phyloP scores from a whole-genome alignment of 2,329 filamentous ascomycete genomes.

The Sarocladiaceae sp. region DNA sequence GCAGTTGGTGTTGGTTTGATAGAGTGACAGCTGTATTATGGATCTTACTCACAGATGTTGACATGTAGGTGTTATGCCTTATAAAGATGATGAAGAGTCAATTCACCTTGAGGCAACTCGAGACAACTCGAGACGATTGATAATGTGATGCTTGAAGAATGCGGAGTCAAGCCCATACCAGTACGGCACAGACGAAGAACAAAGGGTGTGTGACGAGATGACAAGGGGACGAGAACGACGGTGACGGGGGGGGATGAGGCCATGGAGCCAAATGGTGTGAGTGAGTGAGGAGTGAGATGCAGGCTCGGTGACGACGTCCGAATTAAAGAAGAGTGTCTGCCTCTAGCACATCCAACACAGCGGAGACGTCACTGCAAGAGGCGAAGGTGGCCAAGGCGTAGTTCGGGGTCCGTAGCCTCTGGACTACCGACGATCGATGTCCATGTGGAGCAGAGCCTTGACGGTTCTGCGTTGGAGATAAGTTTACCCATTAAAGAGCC shows the following conservation, averaged over 20 bases:
- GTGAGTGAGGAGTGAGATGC: conserved; percentile 3
- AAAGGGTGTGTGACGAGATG: background rate
- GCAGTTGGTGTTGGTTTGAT: too few relatives aligned
- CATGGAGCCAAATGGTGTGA: background rate
- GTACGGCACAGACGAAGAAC: too few relatives aligned
- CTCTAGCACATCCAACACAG: background rate
- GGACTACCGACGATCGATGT: conserved; percentile 5
- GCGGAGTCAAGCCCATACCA: too few relatives aligned
- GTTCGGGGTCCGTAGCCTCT: background rate
- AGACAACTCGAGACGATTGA: too few relatives aligned
- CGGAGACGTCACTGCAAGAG: conserved; percentile 1
- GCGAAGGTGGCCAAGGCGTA: background rate
- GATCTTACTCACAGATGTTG: too few relatives aligned
- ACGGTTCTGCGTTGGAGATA: background rate
- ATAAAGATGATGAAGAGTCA: too few relatives aligned
- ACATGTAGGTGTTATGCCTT: too few relatives aligned
- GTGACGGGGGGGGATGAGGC: background rate
- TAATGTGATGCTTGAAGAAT: too few relatives aligned
- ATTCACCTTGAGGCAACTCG: too few relatives aligned
- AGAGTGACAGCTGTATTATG: too few relatives aligned
- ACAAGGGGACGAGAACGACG: background rate
- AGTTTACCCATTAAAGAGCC: background rate
- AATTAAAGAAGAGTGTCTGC: background rate
- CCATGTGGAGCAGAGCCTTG: conserved; percentile 1
- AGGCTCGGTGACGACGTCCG: conserved; percentile 9